Evolutionary conservation across 768 basidiomycete genomes (phyloP).

Genomic region (Boletus pseudopeckii): DNA sequence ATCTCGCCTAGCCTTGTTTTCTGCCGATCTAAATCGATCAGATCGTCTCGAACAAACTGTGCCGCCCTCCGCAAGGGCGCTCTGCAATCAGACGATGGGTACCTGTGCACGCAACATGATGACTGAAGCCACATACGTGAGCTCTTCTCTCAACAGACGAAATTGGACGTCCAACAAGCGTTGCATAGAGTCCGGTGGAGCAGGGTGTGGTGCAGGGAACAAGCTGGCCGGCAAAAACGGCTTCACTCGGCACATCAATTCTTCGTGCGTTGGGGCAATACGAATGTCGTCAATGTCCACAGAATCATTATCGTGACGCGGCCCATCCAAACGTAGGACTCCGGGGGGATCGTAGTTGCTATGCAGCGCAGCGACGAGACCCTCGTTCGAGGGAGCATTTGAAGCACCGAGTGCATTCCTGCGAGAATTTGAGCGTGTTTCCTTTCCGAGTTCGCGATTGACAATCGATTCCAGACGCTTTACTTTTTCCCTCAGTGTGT

Average conservation of each 20-base stretch:
- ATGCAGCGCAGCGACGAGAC: slow-evolving; percentile 37
- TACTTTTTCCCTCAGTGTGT: slow-evolving; percentile 31
- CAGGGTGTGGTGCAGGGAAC: slow-evolving; percentile 59
- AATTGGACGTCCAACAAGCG: slow-evolving; percentile 71
- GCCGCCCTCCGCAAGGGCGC: slow-evolving; percentile 52
- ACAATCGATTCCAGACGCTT: slow-evolving; percentile 41
- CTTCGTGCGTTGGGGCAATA: slow-evolving; percentile 68
- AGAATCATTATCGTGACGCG: slow-evolving; percentile 69
- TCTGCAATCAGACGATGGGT: slow-evolving; percentile 27
- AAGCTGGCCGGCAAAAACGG: slow-evolving; percentile 65
- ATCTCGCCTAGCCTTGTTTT: slow-evolving; percentile 44
- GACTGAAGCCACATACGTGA: slow-evolving; percentile 45
- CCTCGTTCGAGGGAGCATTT: slow-evolving; percentile 25
- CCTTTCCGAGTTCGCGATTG: slow-evolving; percentile 44
- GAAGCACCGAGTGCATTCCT: neutral
- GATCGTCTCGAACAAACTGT: slow-evolving; percentile 46
- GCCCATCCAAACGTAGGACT: slow-evolving; percentile 42
- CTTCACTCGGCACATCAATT: slow-evolving; percentile 45
- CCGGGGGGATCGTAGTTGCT: slow-evolving; percentile 57
- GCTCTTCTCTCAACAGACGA: slow-evolving; percentile 68
- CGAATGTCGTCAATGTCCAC: slow-evolving; percentile 53
- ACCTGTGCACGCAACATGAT: neutral
- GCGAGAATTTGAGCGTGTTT: slow-evolving; percentile 22
- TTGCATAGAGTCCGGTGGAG: slow-evolving; percentile 56
- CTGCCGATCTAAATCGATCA: slow-evolving; percentile 20